Evolutionary conservation across 192 early-diverging fungal genomes (phyloP), one percentile per base, ranked within the genome.

Genomic region (Kappamyces sp.): DNA sequence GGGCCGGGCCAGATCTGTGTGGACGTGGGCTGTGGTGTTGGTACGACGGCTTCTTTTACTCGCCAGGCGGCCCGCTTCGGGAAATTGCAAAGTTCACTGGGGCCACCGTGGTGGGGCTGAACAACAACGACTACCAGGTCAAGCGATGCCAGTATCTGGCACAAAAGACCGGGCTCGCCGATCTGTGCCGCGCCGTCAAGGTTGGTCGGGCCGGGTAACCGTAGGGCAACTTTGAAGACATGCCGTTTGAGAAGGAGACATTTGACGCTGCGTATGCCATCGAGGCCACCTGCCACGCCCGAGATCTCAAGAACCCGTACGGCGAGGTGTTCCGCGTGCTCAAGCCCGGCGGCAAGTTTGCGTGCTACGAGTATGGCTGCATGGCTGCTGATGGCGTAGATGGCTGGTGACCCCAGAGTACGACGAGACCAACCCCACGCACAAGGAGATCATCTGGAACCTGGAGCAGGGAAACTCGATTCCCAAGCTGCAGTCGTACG

Each of bases 81-180:
- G 93, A 97, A 62, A 92, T 94, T 65, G 80, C 86, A 48, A 81
- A 87, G 59, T 90, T 96, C 60, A 85, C 87, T n/a, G 92, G 89
- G 9, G 89, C 91, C 37, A 84, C 87, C 55, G 80, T 97, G 49
- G 88, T 87, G 1, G 93, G 94, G n/a, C 70, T 97, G 38, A 97
- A 97, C 75, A 97, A 96, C 83, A 97, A 97, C 71, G 86, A 88
- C 41, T 92, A 96, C 65, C 94, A 97, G 74, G 85, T 96, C 58
- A 66, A 85, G 42, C 82, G 91, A 10, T 90, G 87, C 44, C 67
- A 67, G 32, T 77, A 84, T 42, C 88, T 93, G 55, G 86, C 90
- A 36, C 70, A 72, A 53, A 82, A 82, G 65, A 66, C 72, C 47
- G 83, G 86, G 34, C 82, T 94, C 37, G 69, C 82, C 7, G 55